Percentiles rank a stretch among this genome's conserved stretches.
These are phyloP conservation scores for Microsporum audouinii DNA, from an alignment of 2,329 filamentous ascomycete genomes.

Conservation along the genomic window DNA sequence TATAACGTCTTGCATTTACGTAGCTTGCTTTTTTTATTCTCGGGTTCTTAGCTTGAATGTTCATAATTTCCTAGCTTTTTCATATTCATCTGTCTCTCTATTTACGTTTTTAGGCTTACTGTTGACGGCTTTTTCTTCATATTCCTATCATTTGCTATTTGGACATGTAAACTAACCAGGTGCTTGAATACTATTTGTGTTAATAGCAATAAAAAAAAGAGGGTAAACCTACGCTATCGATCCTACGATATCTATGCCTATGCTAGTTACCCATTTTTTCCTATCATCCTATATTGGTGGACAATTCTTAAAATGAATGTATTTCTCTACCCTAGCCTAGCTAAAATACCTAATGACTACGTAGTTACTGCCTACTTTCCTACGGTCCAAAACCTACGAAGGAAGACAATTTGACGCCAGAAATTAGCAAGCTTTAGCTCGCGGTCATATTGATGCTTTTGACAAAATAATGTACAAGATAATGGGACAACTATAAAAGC, in stretches of 20 bases:
- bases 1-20: constrained; percentile 1
- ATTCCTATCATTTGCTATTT: neutral
- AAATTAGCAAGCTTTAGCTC: neutral
- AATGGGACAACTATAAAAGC: neutral
- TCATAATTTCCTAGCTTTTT: neutral
- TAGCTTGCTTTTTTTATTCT: neutral
- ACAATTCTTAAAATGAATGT: neutral
- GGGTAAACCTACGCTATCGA: neutral
- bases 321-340: neutral
- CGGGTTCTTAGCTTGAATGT: neutral
- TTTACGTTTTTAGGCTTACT: neutral
- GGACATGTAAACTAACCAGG: neutral
- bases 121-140: neutral
- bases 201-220: neutral
- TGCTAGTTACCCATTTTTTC: neutral
- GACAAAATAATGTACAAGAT: constrained; percentile 1
- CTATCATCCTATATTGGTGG: too few species aligned
- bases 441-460: constrained; percentile 1
- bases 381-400: neutral
- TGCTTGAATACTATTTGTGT: neutral
- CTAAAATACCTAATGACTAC: neutral
- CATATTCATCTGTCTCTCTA: neutral
- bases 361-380: neutral
- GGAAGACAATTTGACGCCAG: neutral
- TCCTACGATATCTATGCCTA: neutral